Evolutionary conservation across 75 land plant species (phyloP), one percentile per base, ranked within the genome.

Genomic region (Adiantum capillusveneris): DNA sequence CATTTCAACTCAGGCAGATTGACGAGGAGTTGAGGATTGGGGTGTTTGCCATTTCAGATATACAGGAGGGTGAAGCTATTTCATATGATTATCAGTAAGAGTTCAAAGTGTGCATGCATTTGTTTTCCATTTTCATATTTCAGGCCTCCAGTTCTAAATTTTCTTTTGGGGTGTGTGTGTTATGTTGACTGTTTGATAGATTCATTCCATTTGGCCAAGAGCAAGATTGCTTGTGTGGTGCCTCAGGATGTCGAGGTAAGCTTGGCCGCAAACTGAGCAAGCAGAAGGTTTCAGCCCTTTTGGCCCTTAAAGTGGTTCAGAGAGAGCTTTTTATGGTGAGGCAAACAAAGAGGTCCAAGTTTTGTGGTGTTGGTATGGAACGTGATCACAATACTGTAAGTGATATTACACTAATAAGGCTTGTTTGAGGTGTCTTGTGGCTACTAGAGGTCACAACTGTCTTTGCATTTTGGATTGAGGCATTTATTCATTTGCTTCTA

Each of bases 151-250:
- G n/a, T n/a, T n/a, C n/a, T n/a, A n/a, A n/a, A n/a, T n/a, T n/a
- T n/a, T n/a, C n/a, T n/a, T n/a, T n/a, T n/a, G n/a, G n/a, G n/a
- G n/a, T n/a, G n/a, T n/a, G n/a, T n/a, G n/a, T n/a, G n/a, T n/a
- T n/a, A n/a, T n/a, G n/a, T n/a, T 31, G 44, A 14, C 44, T 18
- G 13, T 42, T 27, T 21, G 2, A 6, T 80, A 91, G 92, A 75
- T 91, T 84, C 71, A 90, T 91, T 21, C 97, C 88, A 42, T 91
- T 91, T 84, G 97, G 97, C 48, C 84, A 88, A 54, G 88, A 91
- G 77, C 97, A 91, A 68, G 72, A 79, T 69, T 91, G 97, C 57
- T 65, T 81, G 37, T 91, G 97, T 82, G 88, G 88, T 65, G 75
- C 97, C 31, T 28, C 51, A n/a, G 76, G 75, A 59, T 91, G 92